Percentiles rank a stretch among this genome's conserved stretches.
phyloP scores from a whole-genome alignment of 305 asterid species.

The Solanum hybrid region DNA sequence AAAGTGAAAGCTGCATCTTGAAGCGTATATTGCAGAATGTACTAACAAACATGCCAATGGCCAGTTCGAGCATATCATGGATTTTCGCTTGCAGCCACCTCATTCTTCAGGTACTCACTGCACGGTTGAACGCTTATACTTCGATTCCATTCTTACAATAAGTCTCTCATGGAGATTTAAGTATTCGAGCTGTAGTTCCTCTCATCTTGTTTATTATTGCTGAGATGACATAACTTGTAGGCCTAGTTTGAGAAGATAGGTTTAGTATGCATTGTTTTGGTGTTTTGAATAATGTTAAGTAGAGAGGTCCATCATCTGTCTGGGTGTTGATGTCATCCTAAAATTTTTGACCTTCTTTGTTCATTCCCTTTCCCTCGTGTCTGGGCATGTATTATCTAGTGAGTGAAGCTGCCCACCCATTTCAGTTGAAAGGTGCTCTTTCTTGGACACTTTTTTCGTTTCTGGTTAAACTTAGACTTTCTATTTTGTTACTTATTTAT shows the following conservation, averaged over 20 bases:
- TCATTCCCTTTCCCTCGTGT: not conserved
- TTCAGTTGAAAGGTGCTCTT: not conserved
- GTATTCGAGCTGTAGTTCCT: not conserved
- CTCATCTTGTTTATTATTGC: conserved; percentile 1
- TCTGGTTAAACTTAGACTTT: not conserved
- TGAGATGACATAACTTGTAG: conserved; percentile 1
- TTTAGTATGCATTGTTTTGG: not conserved
- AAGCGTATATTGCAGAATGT: not conserved
- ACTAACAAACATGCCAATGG: not conserved
- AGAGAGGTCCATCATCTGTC: not conserved
- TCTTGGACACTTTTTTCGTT: not conserved
- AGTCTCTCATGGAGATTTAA: not conserved
- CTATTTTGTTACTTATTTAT: not conserved
- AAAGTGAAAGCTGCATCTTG: conserved; percentile 43
- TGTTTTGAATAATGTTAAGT: not conserved
- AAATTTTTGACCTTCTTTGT: not conserved
- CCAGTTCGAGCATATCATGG: not conserved
- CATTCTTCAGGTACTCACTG: not conserved
- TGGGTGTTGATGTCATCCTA: not conserved
- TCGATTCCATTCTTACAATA: not conserved
- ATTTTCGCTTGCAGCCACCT: not conserved
- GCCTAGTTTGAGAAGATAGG: conserved; percentile 9
- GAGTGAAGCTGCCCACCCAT: not conserved
- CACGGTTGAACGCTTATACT: not conserved
- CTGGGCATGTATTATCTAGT: not conserved